Evolutionary conservation across 192 early-diverging fungal genomes (phyloP).

Genomic region (Obelidium mucronatum): DNA sequence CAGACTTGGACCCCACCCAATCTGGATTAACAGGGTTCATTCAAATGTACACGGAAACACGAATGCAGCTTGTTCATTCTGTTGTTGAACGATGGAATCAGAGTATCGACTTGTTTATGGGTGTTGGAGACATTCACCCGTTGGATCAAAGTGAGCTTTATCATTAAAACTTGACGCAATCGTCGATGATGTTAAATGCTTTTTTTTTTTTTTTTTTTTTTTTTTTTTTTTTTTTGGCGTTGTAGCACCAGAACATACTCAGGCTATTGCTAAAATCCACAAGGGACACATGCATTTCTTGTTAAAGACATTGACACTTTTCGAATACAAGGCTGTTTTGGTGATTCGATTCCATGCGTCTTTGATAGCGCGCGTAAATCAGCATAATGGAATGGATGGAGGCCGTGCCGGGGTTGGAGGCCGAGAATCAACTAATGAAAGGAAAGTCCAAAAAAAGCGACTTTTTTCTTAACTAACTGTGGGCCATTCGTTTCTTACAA

Average conservation of each 20-base stretch:
- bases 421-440: not conserved
- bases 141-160: not conserved
- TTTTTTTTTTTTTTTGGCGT: no score
- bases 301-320: slow-evolving; percentile 7
- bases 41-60: not conserved
- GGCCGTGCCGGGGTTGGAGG: not conserved
- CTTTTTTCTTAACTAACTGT: not conserved
- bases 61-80: not conserved
- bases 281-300: slow-evolving; percentile 8
- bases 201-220: no score
- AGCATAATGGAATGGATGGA: not conserved
- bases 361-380: slow-evolving; percentile 28
- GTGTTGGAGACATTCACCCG: no score
- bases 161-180: not conserved
- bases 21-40: slow-evolving; percentile 8
- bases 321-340: slow-evolving; percentile 23
- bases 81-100: slow-evolving; percentile 20
- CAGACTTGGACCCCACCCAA: not conserved
- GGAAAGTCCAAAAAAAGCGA: not conserved
- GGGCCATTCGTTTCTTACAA: no score
- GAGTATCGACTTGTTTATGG: not conserved
- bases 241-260: slow-evolving; percentile 4
- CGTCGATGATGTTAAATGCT: no score
- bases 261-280: slow-evolving; percentile 14
- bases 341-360: slow-evolving; percentile 27